Percentiles rank a stretch among this genome's conserved stretches.
Evolutionary conservation across 2,329 filamentous ascomycete species (phyloP).

Genomic region (Macroventuria anomochaeta): DNA sequence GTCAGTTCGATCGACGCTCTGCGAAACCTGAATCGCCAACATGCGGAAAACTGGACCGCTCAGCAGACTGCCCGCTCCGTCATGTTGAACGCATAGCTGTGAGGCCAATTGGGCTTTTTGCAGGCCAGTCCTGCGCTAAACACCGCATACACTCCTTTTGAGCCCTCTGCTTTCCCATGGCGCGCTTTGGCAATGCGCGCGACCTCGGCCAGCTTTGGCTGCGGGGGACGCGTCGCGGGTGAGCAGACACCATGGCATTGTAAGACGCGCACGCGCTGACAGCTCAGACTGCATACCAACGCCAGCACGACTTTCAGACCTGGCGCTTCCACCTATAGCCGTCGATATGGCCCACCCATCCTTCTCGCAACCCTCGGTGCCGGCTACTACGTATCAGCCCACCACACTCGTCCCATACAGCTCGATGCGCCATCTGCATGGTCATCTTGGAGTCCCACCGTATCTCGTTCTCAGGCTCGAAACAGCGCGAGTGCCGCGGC

Average conservation of each 20-base stretch:
- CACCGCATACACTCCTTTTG: slow-evolving; percentile 3
- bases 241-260: slow-evolving; percentile 10
- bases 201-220: slow-evolving; percentile 38
- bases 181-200: slow-evolving; percentile 31
- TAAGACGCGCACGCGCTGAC: slow-evolving; percentile 14
- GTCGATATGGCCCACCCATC: slow-evolving; percentile 41
- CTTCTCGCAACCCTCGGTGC: slow-evolving; percentile 35
- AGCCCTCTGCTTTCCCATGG: slow-evolving; percentile 26
- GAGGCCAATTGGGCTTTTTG: slow-evolving; percentile 24
- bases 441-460: slow-evolving; percentile 26
- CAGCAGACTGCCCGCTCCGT: slow-evolving; percentile 20
- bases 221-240: slow-evolving; percentile 39
- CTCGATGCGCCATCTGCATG: slow-evolving; percentile 38
- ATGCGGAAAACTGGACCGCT: slow-evolving; percentile 3
- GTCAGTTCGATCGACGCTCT: not conserved
- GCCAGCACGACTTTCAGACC: slow-evolving; percentile 19
- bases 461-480: slow-evolving; percentile 16
- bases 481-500: slow-evolving; percentile 26
- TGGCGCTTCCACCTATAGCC: slow-evolving; percentile 22
- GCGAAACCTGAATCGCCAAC: slow-evolving; percentile 15
- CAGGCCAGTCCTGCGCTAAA: slow-evolving; percentile 5
- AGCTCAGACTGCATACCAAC: slow-evolving; percentile 32
- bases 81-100: slow-evolving; percentile 37
- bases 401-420: slow-evolving; percentile 31
- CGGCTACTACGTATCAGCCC: slow-evolving; percentile 28